Percentiles rank a stretch among this genome's conserved stretches.
Conservation (phyloP, 108 stramenopile species). For the Pseudonitzschia pungens region DNA sequence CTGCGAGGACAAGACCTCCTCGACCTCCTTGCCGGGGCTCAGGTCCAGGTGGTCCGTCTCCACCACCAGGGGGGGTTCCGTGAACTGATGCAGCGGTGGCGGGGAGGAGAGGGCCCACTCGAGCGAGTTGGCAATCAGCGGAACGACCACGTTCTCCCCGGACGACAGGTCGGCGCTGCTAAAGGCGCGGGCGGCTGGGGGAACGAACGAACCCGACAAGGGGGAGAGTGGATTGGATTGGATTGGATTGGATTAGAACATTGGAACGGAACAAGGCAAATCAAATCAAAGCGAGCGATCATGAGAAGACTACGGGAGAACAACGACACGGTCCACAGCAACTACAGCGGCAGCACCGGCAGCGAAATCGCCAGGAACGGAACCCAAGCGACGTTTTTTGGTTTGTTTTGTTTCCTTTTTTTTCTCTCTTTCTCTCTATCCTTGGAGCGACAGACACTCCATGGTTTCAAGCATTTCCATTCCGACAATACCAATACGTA, state of each 20-base stretch:
- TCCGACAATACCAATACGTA: not conserved
- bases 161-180: conserved; percentile 43
- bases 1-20: conserved; percentile 74
- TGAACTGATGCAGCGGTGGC: conserved; percentile 97
- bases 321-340: not conserved
- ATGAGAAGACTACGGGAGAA: too few relatives aligned
- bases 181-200: conserved; percentile 40
- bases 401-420: too few relatives aligned
- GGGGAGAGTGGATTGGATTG: not conserved
- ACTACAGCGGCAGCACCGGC: too few relatives aligned
- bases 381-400: too few relatives aligned
- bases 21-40: conserved; percentile 83
- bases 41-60: conserved; percentile 86
- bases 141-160: conserved; percentile 88
- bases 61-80: conserved; percentile 96
- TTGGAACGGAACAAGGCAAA: not conserved
- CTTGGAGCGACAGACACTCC: too few relatives aligned
- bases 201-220: not conserved
- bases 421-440: too few relatives aligned
- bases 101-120: conserved; percentile 95
- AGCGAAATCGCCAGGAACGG: too few relatives aligned
- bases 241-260: not conserved
- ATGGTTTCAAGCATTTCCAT: not conserved
- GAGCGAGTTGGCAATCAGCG: conserved; percentile 90
- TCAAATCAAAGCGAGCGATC: too few relatives aligned